Evolutionary conservation across 768 basidiomycete genomes (phyloP).

Genomic region (Suillus variegatus): DNA sequence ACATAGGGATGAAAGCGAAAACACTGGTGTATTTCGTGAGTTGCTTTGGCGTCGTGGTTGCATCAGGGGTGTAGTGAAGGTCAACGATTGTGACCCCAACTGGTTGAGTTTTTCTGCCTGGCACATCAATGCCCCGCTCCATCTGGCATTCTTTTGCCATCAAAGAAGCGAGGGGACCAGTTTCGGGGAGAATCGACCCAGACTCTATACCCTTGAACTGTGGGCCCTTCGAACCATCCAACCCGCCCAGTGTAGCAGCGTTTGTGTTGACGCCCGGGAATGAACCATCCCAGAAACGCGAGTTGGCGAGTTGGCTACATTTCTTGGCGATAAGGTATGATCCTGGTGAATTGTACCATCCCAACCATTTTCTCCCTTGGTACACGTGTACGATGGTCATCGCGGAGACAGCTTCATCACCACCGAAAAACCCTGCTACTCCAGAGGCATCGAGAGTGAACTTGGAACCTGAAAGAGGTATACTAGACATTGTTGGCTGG

Average conservation of each 20-base stretch:
- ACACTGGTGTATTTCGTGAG: constrained; percentile 21
- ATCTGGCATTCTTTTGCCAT: constrained; percentile 27
- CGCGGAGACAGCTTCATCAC: constrained; percentile 39
- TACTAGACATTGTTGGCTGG: constrained; percentile 17
- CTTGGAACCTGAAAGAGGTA: constrained; percentile 18
- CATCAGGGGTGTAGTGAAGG: constrained; percentile 23
- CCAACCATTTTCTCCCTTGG: constrained; percentile 33
- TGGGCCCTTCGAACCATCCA: constrained; percentile 34
- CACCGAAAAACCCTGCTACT: constrained; percentile 39
- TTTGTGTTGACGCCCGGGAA: constrained; percentile 36
- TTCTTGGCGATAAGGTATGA: constrained; percentile 36
- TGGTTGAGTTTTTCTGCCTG: constrained; percentile 26
- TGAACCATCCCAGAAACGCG: constrained; percentile 35
- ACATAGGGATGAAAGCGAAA: constrained; percentile 33
- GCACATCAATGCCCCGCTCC: constrained; percentile 15
- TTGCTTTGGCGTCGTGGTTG: constrained; percentile 19
- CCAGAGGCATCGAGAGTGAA: constrained; percentile 34
- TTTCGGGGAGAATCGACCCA: constrained; percentile 31
- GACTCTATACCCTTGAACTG: constrained; percentile 34
- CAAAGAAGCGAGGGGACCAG: constrained; percentile 32
- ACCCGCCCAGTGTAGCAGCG: constrained; percentile 32
- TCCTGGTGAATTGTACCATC: constrained; percentile 42
- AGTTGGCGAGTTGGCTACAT: constrained; percentile 33
- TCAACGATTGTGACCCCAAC: constrained; percentile 30
- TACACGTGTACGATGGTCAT: constrained; percentile 40